These are phyloP conservation scores for Lavandula angustifolia DNA, from an alignment of 257 asterid genomes.

Conservation along the genomic window DNA sequence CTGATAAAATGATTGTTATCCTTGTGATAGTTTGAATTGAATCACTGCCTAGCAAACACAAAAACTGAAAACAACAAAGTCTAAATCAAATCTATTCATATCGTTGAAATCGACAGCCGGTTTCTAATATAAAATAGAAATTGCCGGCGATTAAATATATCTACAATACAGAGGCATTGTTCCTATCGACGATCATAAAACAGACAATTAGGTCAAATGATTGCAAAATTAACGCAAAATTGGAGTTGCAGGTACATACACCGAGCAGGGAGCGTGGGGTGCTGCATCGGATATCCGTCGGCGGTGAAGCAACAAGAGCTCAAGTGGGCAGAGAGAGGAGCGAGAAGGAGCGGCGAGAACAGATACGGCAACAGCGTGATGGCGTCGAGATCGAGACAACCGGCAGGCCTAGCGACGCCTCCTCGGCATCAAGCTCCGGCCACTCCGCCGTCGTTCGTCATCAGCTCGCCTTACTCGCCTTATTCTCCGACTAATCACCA, in stretches of 20 bases:
- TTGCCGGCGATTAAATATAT: slow-evolving; percentile 28
- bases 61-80: no score
- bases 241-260: slow-evolving; percentile 56
- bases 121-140: slow-evolving; percentile 6
- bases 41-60: no score
- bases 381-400: slow-evolving; percentile 51
- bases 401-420: slow-evolving; percentile 36
- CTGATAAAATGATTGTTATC: no score
- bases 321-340: slow-evolving; percentile 81
- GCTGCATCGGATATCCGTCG: slow-evolving; percentile 67
- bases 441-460: slow-evolving; percentile 52
- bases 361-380: slow-evolving; percentile 40
- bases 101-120: not conserved
- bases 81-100: no score
- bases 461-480: slow-evolving; percentile 59
- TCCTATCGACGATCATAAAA: not conserved
- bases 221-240: not conserved
- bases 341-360: slow-evolving; percentile 54
- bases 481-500: slow-evolving; percentile 52
- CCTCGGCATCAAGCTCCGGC: slow-evolving; percentile 23
- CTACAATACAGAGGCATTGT: slow-evolving; percentile 18
- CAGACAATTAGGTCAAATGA: not conserved
- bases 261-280: slow-evolving; percentile 62
- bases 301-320: slow-evolving; percentile 71
- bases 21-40: no score